Evolutionary conservation across 768 basidiomycete genomes (phyloP).

Genomic region (Mycena haematopus): DNA sequence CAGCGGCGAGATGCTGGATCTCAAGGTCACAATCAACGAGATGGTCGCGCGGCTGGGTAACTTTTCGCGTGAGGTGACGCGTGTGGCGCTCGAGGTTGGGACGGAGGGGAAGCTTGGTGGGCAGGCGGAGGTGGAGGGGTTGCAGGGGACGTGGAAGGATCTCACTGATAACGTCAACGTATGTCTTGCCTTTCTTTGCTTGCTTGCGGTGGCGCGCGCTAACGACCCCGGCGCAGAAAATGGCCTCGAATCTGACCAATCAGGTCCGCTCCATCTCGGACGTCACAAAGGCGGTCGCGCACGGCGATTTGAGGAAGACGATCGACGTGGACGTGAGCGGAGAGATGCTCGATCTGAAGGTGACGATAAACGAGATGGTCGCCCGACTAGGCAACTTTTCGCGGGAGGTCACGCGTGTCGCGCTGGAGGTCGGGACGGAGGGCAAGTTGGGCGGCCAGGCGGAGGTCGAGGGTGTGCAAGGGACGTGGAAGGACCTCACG

Average conservation of each 20-base stretch:
- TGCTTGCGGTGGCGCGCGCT: neutral
- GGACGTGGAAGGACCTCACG: constrained; percentile 29
- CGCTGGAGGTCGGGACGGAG: constrained; percentile 26
- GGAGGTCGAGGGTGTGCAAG: constrained; percentile 25
- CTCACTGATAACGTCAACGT: constrained; percentile 80
- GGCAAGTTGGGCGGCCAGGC: constrained; percentile 29
- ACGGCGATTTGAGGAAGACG: constrained; percentile 87
- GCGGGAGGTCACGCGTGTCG: constrained; percentile 27
- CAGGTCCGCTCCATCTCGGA: constrained; percentile 90
- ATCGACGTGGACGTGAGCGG: constrained; percentile 92
- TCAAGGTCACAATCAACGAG: constrained; percentile 30
- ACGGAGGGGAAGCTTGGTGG: constrained; percentile 87
- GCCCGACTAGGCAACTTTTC: constrained; percentile 25
- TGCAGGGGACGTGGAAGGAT: constrained; percentile 91
- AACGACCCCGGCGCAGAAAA: constrained; percentile 46
- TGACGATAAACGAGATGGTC: constrained; percentile 32
- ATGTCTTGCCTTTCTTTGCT: neutral
- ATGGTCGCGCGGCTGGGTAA: constrained; percentile 58
- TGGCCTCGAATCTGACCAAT: constrained; percentile 79
- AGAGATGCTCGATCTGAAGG: constrained; percentile 82
- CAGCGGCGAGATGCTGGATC: constrained; percentile 29
- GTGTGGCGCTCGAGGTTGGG: constrained; percentile 85
- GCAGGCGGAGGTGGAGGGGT: constrained; percentile 84
- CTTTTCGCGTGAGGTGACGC: constrained; percentile 91
- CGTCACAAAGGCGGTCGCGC: constrained; percentile 93